Base-by-base conservation (phyloP, 768 basidiomycete genomes). In the Mycena galopus region DNA sequence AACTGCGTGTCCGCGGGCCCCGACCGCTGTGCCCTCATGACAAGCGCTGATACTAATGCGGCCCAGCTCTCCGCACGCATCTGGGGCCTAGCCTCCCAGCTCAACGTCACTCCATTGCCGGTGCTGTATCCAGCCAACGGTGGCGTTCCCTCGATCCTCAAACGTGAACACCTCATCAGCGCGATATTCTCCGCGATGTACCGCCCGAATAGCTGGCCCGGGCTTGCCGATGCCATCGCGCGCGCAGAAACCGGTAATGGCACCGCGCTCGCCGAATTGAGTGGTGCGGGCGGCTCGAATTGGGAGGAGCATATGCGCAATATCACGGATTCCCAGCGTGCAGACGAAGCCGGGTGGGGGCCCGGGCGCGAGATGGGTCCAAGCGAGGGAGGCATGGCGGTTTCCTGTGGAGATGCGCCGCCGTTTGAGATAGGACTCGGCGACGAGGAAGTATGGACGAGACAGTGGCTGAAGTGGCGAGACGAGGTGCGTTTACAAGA, bases 341-440 rank as follows among this genome's bases (percentile, higher is more conserved):
- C 68, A 39, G 65, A 25, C 32, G 65, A 70, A 17, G 73, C 64
- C 16, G 72, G 66, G 47, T 67, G 66, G 66, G 66, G 66, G 2
- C n/a, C 29, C 1, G 72, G 64, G 10, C 62, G 64, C 21, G 73
- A 27, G 59, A 70, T 74, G 68, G 73, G 73, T 4, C 30, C 51
- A 16, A 14, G 55, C 64, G 69, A 74, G 53, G 73, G 29, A 10
- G 67, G 66, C 23, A 57, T 62, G 67, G 68, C 69, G 10, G 73
- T 74, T 47, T 56, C 65, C 14, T 74, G 73, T 19, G 73, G 73
- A 1, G 73, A 74, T 29, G 73, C 73, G 4, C 73, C 68, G 29
- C 37, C 73, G n/a, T 61, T 57, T 17, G 63, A 53, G 55, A 35
- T 70, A 6, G 44, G 59, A 0, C 19, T 30, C 5, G 64, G 47